A percentile compares a stretch with the other conserved stretches of the same genome.
These are phyloP conservation scores for Hygrophoropsis aurantiaca DNA, from an alignment of 768 basidiomycete species.

Conservation along the genomic window DNA sequence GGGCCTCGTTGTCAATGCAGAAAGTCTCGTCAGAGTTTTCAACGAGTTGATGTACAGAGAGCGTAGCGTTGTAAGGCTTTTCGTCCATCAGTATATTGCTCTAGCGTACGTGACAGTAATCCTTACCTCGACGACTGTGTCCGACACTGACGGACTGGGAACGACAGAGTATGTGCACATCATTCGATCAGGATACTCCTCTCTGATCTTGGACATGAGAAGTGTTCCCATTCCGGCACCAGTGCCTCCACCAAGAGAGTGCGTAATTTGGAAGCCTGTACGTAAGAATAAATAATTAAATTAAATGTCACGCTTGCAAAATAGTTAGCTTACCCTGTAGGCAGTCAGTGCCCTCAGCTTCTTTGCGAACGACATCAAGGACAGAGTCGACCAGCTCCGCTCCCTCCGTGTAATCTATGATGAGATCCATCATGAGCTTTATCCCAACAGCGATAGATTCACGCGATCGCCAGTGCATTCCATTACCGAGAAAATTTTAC, in stretches of 20 bases:
- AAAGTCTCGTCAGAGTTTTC: conserved; percentile 99
- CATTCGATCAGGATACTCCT: conserved; percentile 99
- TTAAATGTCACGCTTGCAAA: conserved; percentile 1
- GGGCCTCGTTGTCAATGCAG: conserved; percentile 99
- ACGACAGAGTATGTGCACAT: conserved; percentile 99
- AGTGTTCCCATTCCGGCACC: conserved; percentile 99
- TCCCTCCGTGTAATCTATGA: conserved; percentile 93
- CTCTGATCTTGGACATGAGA: conserved; percentile 97
- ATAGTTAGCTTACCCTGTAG: conserved; percentile 77
- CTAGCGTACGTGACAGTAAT: not conserved
- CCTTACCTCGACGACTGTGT: conserved; percentile 92
- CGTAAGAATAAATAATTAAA: conserved; percentile 6
- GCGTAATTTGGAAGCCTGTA: conserved; percentile 96
- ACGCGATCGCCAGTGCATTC: no score
- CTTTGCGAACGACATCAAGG: conserved; percentile 97
- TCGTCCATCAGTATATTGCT: conserved; percentile 1
- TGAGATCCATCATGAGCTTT: no score
- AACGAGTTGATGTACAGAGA: conserved; percentile 97
- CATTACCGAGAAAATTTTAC: conserved; percentile 45
- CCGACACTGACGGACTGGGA: conserved; percentile 95
- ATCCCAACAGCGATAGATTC: no score
- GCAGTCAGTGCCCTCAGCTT: conserved; percentile 96
- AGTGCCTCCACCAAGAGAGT: conserved; percentile 98
- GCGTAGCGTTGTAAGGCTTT: conserved; percentile 97
- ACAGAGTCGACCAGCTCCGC: conserved; percentile 99